Conservation (phyloP, 2,329 filamentous ascomycete genomes). For the Penicillium sp. region DNA sequence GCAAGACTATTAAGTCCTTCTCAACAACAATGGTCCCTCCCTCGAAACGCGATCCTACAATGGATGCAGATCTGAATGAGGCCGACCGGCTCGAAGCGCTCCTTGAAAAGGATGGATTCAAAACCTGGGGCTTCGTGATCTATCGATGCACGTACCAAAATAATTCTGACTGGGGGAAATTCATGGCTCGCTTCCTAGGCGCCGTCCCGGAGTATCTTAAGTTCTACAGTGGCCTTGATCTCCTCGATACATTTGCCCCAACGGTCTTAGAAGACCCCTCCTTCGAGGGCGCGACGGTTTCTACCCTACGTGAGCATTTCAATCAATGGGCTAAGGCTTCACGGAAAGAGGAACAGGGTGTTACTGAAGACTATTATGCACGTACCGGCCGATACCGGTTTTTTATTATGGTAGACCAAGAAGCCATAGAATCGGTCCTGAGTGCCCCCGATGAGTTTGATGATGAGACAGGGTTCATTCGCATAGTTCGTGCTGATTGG, state of each 20-base stretch:
- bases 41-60: neutral
- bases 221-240: conserved; percentile 7
- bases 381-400: conserved; percentile 12
- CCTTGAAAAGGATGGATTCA: conserved; percentile 6
- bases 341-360: conserved; percentile 7
- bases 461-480: neutral
- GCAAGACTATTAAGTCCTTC: neutral
- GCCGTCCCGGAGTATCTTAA: neutral
- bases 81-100: conserved; percentile 41
- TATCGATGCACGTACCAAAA: conserved; percentile 5
- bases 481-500: no score
- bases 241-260: conserved; percentile 12
- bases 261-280: conserved; percentile 17
- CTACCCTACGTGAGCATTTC: conserved; percentile 12
- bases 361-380: neutral
- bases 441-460: neutral
- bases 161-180: conserved; percentile 5
- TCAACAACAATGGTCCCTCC: neutral
- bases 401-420: conserved; percentile 18
- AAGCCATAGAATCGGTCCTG: conserved; percentile 13
- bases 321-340: conserved; percentile 6
- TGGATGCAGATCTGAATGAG: neutral
- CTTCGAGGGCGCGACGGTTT: conserved; percentile 12
- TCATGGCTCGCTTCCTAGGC: conserved; percentile 7
- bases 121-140: conserved; percentile 6